Evolutionary conservation across 805 yeast genomes (phyloP), one percentile per base, ranked within the genome.

Genomic region (Komagataella ulmi): DNA sequence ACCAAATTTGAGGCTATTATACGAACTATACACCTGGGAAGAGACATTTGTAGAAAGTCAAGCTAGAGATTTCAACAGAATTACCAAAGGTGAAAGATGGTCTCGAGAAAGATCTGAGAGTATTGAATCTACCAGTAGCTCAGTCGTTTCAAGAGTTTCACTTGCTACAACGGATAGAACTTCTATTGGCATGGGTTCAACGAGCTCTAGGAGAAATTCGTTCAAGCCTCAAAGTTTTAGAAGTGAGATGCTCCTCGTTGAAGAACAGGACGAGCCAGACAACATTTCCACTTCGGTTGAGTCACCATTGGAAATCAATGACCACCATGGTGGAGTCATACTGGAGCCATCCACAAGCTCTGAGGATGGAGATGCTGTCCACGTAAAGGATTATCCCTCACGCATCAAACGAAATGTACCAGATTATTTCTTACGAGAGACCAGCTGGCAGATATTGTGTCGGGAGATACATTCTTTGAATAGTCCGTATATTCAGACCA

Each of bases 1-100:
- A 65, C 98, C 98, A 12, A 91, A 89, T 63, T 70, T 91, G 62
- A 78, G 91, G 63, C 83, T 91, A 62, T 85, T 89, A 88, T 91
- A 88, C 65, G 97, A 90, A 61, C 71, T 91, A 54, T 79, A 88
- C 64, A 83, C 82, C 63, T 79, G 81, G 81, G 85, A 79, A 58
- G 83, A 73, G 47, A 49, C 55, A 43, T 65, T 60, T 55, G 61
- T 61, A 30, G 40, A 30, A 30, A 30, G 14, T 30, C 40, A 14
- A 51, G 45, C 18, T 46, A 49, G 36, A 46, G 30, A 40, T 6
- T 46, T 23, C 44, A 49, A n/a, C 46, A 44, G 8, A 23, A 18
- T 17, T 17, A 7, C 12, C 10, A 44, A 44, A 7, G 43, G 46
- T 8, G 44, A 45, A 7, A 19, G 36, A 7, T 3, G 43, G 49